Evolutionary conservation across 805 yeast species (phyloP).

Genomic region (Isabelozyma rhagii): DNA sequence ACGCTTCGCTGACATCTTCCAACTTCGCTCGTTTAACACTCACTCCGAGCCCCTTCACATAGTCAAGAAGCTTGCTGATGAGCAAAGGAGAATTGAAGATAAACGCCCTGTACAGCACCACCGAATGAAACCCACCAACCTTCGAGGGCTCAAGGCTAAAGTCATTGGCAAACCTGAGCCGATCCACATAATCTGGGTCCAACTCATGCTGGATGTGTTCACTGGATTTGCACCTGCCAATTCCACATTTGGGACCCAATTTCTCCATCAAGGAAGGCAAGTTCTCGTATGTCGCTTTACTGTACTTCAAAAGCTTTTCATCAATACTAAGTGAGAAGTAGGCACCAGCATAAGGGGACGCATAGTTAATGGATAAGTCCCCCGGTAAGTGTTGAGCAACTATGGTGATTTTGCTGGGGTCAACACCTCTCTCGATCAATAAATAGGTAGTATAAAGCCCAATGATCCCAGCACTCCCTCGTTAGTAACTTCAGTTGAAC

Average conservation of each 20-base stretch:
- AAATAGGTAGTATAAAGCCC: constrained; percentile 10
- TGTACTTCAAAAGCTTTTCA: constrained; percentile 1
- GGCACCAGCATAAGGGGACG: constrained; percentile 29
- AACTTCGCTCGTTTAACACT: constrained; percentile 2
- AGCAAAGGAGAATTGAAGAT: constrained; percentile 19
- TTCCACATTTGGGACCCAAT: constrained; percentile 2
- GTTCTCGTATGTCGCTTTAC: constrained; percentile 8
- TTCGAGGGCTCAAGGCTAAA: constrained; percentile 1
- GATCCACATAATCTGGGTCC: constrained; percentile 1
- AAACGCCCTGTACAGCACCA: constrained; percentile 8
- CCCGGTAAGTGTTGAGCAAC: constrained; percentile 22
- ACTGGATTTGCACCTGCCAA: constrained; percentile 1
- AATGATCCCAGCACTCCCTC: constrained; percentile 5
- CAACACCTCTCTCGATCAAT: constrained; percentile 11
- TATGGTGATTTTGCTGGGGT: constrained; percentile 9
- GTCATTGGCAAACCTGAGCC: constrained; percentile 2
- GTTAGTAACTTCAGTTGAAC: neutral
- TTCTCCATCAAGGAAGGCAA: constrained; percentile 2
- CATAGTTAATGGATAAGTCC: constrained; percentile 18
- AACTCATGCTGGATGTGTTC: constrained; percentile 6
- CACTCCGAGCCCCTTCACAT: constrained; percentile 12
- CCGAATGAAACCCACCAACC: neutral
- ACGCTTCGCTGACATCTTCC: constrained; percentile 15
- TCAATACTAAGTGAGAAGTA: constrained; percentile 27
- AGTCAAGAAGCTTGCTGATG: constrained; percentile 7